Conservation (phyloP, 2,329 filamentous ascomycete genomes). For the Fusarium burgessii region DNA sequence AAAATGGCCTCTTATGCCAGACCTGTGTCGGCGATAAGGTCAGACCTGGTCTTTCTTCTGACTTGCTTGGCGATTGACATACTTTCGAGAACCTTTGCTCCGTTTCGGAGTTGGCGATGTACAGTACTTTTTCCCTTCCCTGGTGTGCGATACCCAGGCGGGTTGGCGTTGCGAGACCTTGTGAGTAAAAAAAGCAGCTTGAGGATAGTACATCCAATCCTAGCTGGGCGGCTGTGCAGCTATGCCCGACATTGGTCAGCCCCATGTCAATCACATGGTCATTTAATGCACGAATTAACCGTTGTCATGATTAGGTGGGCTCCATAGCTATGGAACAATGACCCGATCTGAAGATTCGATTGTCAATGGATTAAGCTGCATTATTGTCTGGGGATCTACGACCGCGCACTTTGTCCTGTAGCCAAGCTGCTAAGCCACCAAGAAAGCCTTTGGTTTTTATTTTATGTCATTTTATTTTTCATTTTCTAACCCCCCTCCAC, state of each 20-base stretch:
- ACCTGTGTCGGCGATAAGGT: slow-evolving; percentile 14
- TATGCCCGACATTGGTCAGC: slow-evolving; percentile 40
- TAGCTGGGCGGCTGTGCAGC: slow-evolving; percentile 40
- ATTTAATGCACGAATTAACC: slow-evolving; percentile 40
- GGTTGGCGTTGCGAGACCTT: slow-evolving; percentile 34
- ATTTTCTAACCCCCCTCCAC: neutral
- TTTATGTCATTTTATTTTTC: neutral
- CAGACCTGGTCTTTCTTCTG: slow-evolving; percentile 16
- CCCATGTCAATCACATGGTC: slow-evolving; percentile 47
- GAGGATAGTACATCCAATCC: slow-evolving; percentile 40
- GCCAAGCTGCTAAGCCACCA: slow-evolving; percentile 20
- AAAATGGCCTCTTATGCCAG: slow-evolving; percentile 10
- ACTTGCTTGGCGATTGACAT: slow-evolving; percentile 22
- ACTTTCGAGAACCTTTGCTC: slow-evolving; percentile 35
- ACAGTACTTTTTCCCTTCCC: slow-evolving; percentile 41
- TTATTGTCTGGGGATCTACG: slow-evolving; percentile 28
- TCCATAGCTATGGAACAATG: slow-evolving; percentile 43
- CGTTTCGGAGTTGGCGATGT: slow-evolving; percentile 30
- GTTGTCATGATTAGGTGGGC: slow-evolving; percentile 39
- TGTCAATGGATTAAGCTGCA: slow-evolving; percentile 28
- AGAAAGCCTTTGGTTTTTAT: slow-evolving; percentile 21
- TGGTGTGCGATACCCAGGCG: slow-evolving; percentile 25
- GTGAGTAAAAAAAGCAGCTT: slow-evolving; percentile 40
- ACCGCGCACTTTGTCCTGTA: slow-evolving; percentile 24
- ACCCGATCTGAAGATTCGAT: slow-evolving; percentile 35